Evolutionary conservation across 345 rosid species (phyloP).

Genomic region (Corchorus olitorius): DNA sequence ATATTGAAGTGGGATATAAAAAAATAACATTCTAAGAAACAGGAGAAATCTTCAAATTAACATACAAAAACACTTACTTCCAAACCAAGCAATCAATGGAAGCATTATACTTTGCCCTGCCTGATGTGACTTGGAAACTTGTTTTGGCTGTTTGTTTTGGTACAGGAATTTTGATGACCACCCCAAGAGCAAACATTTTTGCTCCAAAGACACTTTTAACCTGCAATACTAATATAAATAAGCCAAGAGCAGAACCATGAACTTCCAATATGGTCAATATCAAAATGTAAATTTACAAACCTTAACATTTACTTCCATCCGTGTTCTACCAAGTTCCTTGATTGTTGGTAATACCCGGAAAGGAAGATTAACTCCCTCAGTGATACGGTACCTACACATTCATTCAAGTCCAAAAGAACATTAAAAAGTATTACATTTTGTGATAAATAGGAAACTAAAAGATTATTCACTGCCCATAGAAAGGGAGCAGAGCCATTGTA

Average conservation of each 20-base stretch:
- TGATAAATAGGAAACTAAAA: not conserved
- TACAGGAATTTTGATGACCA: constrained; percentile 95
- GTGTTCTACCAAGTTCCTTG: constrained; percentile 98
- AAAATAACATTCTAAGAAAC: not conserved
- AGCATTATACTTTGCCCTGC: constrained; percentile 97
- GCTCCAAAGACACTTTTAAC: constrained; percentile 99
- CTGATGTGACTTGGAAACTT: constrained; percentile 94
- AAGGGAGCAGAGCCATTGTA: not conserved
- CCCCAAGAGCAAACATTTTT: constrained; percentile 99
- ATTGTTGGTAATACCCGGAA: constrained; percentile 96
- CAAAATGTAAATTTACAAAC: constrained; percentile 43
- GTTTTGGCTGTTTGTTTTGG: constrained; percentile 99
- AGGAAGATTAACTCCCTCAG: constrained; percentile 98
- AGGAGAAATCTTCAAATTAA: not conserved
- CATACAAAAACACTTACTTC: constrained; percentile 68
- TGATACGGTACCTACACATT: constrained; percentile 77
- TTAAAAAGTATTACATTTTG: not conserved
- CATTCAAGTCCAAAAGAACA: constrained; percentile 1
- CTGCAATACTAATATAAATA: constrained; percentile 44
- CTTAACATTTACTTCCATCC: constrained; percentile 99
- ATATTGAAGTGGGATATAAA: not conserved
- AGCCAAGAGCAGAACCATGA: constrained; percentile 24
- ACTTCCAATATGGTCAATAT: constrained; percentile 20
- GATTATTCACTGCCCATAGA: not conserved
- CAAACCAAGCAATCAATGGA: constrained; percentile 95